A percentile compares a stretch with the other conserved stretches of the same genome.
Evolutionary conservation across 352 stramenopile genomes (phyloP).

Genomic region (Phytopythium helicoides): DNA sequence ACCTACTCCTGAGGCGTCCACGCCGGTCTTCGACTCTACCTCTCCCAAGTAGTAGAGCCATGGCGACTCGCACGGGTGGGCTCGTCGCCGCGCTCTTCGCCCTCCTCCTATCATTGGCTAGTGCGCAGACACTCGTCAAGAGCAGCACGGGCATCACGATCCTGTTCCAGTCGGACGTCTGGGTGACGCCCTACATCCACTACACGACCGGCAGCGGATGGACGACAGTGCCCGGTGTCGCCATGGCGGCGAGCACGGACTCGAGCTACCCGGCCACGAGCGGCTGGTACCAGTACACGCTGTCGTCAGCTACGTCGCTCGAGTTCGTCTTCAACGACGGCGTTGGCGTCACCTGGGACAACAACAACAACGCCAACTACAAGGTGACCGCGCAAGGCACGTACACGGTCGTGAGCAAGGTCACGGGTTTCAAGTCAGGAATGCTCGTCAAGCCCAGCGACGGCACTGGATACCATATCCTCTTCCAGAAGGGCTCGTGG

Average conservation of each 20-base stretch:
- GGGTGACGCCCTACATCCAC: constrained; percentile 16
- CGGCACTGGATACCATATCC: constrained; percentile 23
- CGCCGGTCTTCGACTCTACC: too few species aligned
- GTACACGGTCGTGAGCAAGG: constrained; percentile 23
- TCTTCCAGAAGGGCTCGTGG: constrained; percentile 28
- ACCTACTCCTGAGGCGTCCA: too few species aligned
- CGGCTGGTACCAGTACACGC: constrained; percentile 27
- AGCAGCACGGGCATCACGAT: constrained; percentile 10
- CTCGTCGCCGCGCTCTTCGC: background rate
- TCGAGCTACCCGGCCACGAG: constrained; percentile 15
- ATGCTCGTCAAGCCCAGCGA: constrained; percentile 20
- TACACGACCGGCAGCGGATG: constrained; percentile 15
- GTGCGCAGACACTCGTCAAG: constrained; percentile 4
- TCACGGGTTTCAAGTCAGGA: constrained; percentile 22
- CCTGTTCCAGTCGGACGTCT: constrained; percentile 16
- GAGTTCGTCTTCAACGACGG: constrained; percentile 34
- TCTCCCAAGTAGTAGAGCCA: background rate
- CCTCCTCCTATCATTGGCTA: background rate
- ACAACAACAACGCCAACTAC: constrained; percentile 33
- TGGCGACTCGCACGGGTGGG: constrained; percentile 1
- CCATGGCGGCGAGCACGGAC: constrained; percentile 13
- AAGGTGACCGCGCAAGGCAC: constrained; percentile 14
- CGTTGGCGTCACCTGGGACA: constrained; percentile 25
- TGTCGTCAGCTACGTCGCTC: constrained; percentile 11
- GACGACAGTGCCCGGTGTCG: constrained; percentile 14